These are phyloP conservation scores for Salix viminalis DNA, from an alignment of 345 rosid species.

Conservation along the genomic window DNA sequence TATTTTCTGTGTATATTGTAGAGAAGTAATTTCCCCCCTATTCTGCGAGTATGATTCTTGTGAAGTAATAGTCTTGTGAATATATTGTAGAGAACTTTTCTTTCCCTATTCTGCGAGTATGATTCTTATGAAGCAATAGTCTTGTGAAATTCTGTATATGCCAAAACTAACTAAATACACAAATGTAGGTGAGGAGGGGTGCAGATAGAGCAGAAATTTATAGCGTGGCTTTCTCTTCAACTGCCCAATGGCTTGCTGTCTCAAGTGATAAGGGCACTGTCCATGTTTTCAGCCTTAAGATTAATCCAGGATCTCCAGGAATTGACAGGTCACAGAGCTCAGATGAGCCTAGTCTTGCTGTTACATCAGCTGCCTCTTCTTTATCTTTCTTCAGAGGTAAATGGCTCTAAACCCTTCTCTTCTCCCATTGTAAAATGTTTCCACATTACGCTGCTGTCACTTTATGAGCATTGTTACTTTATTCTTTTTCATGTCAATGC, in stretches of 20 bases:
- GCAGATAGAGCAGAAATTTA: constrained; percentile 97
- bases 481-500: not conserved
- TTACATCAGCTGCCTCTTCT: constrained; percentile 46
- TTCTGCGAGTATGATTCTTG: not conserved
- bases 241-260: constrained; percentile 86
- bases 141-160: not conserved
- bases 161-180: not conserved
- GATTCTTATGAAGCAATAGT: not conserved
- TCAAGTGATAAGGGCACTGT: constrained; percentile 99
- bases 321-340: constrained; percentile 39
- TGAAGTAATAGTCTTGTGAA: not conserved
- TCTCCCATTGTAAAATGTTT: not conserved
- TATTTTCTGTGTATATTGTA: not conserved
- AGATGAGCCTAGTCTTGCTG: constrained; percentile 30
- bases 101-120: not conserved
- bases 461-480: not conserved
- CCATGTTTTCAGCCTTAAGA: constrained; percentile 89
- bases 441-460: not conserved
- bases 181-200: constrained; percentile 82
- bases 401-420: not conserved
- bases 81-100: not conserved
- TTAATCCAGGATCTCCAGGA: constrained; percentile 45
- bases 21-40: not conserved
- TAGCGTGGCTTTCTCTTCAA: constrained; percentile 89
- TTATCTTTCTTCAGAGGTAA: constrained; percentile 80